Conservation (phyloP, 2,329 filamentous ascomycete species). For the Aspergillus eucalypticola region DNA sequence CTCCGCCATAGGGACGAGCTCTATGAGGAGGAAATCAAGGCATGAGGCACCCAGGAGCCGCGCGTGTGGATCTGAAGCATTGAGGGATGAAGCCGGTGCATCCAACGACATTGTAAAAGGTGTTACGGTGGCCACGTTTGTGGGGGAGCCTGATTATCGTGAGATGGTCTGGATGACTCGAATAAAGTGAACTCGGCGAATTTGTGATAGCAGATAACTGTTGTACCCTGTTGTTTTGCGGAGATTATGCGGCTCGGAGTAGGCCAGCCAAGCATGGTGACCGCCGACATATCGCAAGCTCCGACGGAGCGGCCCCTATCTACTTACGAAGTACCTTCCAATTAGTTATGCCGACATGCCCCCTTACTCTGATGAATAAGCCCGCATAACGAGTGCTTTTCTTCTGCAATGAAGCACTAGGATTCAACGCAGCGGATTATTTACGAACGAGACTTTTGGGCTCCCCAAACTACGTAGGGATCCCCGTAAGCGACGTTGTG, state of each 20-base stretch:
- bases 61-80: slow-evolving; percentile 70
- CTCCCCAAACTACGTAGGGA: no score
- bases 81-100: slow-evolving; percentile 66
- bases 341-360: no score
- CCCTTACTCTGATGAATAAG: no score
- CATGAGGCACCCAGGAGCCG: slow-evolving; percentile 79
- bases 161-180: neutral
- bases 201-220: neutral
- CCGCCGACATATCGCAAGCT: neutral
- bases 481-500: no score
- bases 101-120: slow-evolving; percentile 68
- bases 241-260: neutral
- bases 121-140: neutral
- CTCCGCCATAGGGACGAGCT: slow-evolving; percentile 92
- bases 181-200: neutral
- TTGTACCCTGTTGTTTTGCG: neutral
- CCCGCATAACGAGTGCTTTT: no score
- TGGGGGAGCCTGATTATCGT: neutral
- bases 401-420: no score
- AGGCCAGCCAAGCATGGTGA: neutral
- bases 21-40: slow-evolving; percentile 92
- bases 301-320: neutral
- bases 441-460: no score
- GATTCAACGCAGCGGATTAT: no score
- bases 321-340: neutral